These are phyloP conservation scores for Hypholoma sublateritium DNA, from an alignment of 768 basidiomycete species.

Conservation along the genomic window DNA sequence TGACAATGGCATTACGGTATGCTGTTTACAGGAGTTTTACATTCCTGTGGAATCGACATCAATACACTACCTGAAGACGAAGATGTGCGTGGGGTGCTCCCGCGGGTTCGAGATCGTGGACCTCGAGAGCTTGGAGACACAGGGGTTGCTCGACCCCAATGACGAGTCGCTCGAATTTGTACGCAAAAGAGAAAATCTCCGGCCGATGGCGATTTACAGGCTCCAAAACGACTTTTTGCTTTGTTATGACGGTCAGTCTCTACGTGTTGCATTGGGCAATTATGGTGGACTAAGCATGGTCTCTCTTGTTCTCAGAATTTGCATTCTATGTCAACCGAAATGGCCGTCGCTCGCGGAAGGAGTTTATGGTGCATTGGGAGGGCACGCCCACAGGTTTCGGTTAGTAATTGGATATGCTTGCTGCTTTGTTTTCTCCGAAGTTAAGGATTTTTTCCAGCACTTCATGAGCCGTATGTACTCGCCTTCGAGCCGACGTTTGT, in stretches of 20 bases:
- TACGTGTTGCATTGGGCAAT: background rate
- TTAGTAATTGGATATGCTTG: constrained; percentile 38
- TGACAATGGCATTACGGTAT: constrained; percentile 5
- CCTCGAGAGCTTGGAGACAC: constrained; percentile 94
- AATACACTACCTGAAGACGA: constrained; percentile 96
- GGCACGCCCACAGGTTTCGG: constrained; percentile 93
- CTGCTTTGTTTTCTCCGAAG: background rate
- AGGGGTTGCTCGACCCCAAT: constrained; percentile 90
- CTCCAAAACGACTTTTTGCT: constrained; percentile 95
- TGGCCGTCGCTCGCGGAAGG: constrained; percentile 84
- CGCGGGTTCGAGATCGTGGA: constrained; percentile 99
- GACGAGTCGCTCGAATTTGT: constrained; percentile 94
- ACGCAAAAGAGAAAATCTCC: constrained; percentile 80
- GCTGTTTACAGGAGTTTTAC: constrained; percentile 85
- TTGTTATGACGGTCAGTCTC: constrained; percentile 88
- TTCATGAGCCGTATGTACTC: constrained; percentile 94
- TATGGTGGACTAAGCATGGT: background rate
- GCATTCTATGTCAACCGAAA: constrained; percentile 99
- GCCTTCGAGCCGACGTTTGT: constrained; percentile 97
- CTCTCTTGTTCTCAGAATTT: constrained; percentile 62
- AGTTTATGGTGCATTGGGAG: constrained; percentile 98
- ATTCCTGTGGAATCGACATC: constrained; percentile 97
- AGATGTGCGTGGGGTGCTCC: constrained; percentile 95
- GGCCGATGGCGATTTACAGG: constrained; percentile 95
- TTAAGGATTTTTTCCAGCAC: constrained; percentile 48